Percentiles rank a stretch among this genome's conserved stretches.
Evolutionary conservation across 2,329 filamentous ascomycete genomes (phyloP).

Genomic region (Plenodomus biglobosus): DNA sequence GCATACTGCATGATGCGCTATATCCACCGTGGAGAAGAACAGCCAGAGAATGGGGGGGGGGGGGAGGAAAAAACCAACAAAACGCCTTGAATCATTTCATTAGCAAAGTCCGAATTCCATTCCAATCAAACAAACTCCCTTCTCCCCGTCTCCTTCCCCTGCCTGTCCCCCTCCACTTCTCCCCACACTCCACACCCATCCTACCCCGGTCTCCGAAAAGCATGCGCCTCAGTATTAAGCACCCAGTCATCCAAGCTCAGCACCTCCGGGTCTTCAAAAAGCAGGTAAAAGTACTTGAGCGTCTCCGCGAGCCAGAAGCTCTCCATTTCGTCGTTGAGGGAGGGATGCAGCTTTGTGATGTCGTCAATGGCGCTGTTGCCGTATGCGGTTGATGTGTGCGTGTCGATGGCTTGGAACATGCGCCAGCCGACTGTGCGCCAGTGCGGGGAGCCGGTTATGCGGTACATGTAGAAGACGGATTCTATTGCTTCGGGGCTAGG

Average conservation of each 20-base stretch:
- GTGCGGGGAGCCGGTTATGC: slow-evolving; percentile 66
- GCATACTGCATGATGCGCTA: too few species aligned
- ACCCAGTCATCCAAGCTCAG: slow-evolving; percentile 68
- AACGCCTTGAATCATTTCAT: too few species aligned
- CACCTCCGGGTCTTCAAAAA: slow-evolving; percentile 61
- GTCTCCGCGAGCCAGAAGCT: slow-evolving; percentile 74
- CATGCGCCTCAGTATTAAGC: slow-evolving; percentile 54
- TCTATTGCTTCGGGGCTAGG: slow-evolving; percentile 72
- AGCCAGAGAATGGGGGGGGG: too few species aligned
- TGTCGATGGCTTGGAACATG: slow-evolving; percentile 69
- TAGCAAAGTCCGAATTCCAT: too few species aligned
- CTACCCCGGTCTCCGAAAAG: slow-evolving; percentile 38
- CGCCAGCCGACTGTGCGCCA: slow-evolving; percentile 72
- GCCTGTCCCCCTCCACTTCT: too few species aligned
- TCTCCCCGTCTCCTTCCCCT: too few species aligned
- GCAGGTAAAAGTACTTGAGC: slow-evolving; percentile 67
- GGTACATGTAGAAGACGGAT: slow-evolving; percentile 76
- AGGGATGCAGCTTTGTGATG: slow-evolving; percentile 56
- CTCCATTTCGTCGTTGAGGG: slow-evolving; percentile 65
- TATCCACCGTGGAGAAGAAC: too few species aligned
- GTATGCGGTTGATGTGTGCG: slow-evolving; percentile 61
- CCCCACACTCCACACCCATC: neutral
- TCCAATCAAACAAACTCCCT: too few species aligned
- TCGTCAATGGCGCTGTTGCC: slow-evolving; percentile 69
- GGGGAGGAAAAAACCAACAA: too few species aligned